Evolutionary conservation across 169 alveolate species (phyloP), one percentile per base, ranked within the genome.

Genomic region (Plasmodium cynomolgi): DNA sequence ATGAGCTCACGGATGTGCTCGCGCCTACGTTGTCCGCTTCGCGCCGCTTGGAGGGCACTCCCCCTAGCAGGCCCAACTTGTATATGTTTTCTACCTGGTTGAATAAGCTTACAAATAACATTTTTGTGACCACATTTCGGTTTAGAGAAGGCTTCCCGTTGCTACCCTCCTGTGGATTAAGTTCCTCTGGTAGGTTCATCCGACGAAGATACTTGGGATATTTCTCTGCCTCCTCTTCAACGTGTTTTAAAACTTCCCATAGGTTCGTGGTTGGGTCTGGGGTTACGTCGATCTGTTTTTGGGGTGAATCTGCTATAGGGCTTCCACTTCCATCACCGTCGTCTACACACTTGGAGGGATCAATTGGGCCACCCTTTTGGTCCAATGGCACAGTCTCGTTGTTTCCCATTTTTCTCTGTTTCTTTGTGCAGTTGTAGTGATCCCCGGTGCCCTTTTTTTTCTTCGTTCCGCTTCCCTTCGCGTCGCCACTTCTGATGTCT

Each of bases 381-480:
- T 41, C 84, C 20, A 29, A 0, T 23, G 37, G 72, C 13, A 39
- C 50, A 80, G 13, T 23, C 11, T 56, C 54, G 31, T 44, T 17
- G 3, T 71, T 83, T 44, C 58, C 58, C 31, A 33, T 9, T 47
- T 72, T 84, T 9, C 72, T 11, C 58, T 84, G 93, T 31, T 74
- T 84, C 20, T 84, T 84, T 44, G 71, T 56, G 58, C 74, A 72
- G 8, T 20, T 44, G 58, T 7, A 23, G 41, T 84, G 5, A n/a
- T 84, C 84, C 20, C 15, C 50, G 54, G n/a, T 41, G 33, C n/a
- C 75, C 17, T 47, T 47, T 29, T 41, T 72, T 29, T 74, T 84
- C 56, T 58, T 83, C 44, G 37, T 56, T 3, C 71, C 73, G 4
- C 29, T 82, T 2, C 26, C 39, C 39, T 47, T 82, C 29, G 34